Conservation (phyloP, 352 stramenopile species). For the Phytophthora rubi region DNA sequence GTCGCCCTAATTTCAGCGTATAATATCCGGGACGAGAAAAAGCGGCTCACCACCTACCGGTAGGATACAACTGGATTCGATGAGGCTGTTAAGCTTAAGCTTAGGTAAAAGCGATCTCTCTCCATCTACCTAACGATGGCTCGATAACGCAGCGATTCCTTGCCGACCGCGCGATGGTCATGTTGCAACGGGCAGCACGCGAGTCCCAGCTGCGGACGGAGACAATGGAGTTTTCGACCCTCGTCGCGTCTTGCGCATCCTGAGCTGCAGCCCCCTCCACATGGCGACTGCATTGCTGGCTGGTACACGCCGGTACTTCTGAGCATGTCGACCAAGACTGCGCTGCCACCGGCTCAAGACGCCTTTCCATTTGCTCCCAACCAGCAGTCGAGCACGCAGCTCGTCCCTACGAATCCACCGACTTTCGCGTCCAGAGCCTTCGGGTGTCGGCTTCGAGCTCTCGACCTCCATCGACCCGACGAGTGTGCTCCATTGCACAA, state of each 20-base stretch:
- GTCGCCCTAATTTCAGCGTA: too few relatives aligned
- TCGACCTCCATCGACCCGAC: conserved; percentile 17
- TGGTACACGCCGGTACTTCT: not conserved
- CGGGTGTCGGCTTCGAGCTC: conserved; percentile 1
- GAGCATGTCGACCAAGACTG: conserved; percentile 1
- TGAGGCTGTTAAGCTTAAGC: too few relatives aligned
- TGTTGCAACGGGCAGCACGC: conserved; percentile 19
- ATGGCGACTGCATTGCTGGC: not conserved
- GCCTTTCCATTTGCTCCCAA: conserved; percentile 10
- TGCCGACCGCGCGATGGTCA: not conserved
- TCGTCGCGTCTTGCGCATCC: not conserved
- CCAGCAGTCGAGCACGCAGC: conserved; percentile 22
- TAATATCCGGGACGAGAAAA: too few relatives aligned
- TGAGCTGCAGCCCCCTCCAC: conserved; percentile 12
- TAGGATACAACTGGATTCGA: too few relatives aligned
- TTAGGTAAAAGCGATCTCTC: not conserved
- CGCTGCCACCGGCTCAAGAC: conserved; percentile 12
- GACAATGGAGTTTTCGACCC: conserved; percentile 3
- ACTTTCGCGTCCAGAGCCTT: conserved; percentile 3
- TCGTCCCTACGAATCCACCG: conserved; percentile 31
- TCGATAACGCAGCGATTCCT: not conserved
- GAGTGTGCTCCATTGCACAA: conserved; percentile 19
- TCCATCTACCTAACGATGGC: not conserved
- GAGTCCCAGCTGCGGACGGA: conserved; percentile 6
- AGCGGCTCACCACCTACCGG: too few relatives aligned